Conservation (phyloP, 2,329 filamentous ascomycete genomes). For the Penicillium sp. region DNA sequence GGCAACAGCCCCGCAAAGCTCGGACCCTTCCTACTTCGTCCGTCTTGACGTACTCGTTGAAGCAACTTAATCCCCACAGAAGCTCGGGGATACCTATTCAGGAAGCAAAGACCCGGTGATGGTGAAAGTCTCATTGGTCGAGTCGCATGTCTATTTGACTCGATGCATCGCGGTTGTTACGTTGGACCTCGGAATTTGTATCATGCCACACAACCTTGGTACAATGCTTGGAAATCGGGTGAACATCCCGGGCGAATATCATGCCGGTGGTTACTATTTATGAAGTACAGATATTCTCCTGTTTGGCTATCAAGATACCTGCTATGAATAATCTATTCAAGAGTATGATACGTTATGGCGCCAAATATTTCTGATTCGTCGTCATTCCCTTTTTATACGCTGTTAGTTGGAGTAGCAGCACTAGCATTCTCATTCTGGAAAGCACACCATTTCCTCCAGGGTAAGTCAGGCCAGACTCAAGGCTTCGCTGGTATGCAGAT, state of each 20-base stretch:
- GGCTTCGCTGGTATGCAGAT: too few species aligned
- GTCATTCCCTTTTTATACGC: background rate
- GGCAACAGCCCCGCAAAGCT: background rate
- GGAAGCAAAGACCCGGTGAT: background rate
- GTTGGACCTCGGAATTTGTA: background rate
- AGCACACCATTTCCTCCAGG: background rate
- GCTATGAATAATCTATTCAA: background rate
- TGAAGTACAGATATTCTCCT: background rate
- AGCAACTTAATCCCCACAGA: background rate
- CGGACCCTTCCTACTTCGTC: background rate
- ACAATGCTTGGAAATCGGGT: background rate
- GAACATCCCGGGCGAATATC: background rate
- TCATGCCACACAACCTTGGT: background rate
- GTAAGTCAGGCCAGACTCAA: background rate
- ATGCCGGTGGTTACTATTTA: background rate
- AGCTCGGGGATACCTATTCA: background rate
- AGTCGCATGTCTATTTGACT: too few species aligned
- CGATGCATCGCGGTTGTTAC: background rate
- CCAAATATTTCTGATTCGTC: background rate
- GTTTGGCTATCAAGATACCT: background rate
- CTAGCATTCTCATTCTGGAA: background rate
- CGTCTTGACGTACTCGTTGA: background rate
- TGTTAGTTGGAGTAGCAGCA: background rate
- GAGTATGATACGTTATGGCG: background rate
- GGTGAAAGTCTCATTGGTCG: background rate